Evolutionary conservation across 805 yeast species (phyloP).

Genomic region (Pichia manshurica): DNA sequence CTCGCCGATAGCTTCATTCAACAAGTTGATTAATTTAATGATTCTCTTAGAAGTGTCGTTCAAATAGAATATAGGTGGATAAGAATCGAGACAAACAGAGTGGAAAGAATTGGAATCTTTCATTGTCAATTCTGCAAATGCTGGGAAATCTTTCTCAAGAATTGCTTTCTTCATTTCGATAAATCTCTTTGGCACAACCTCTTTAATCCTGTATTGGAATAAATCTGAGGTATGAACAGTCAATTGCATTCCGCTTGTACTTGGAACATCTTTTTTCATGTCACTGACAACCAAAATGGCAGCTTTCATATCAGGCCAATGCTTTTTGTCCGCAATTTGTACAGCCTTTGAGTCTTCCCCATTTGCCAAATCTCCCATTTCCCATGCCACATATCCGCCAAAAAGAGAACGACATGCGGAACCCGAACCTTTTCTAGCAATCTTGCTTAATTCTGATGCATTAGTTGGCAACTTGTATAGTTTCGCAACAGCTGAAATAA

Average conservation of each 20-base stretch:
- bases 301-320: constrained; percentile 94
- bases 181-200: constrained; percentile 84
- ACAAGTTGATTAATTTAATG: constrained; percentile 69
- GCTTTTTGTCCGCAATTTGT: constrained; percentile 73
- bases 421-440: constrained; percentile 98
- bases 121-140: constrained; percentile 90
- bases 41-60: constrained; percentile 85
- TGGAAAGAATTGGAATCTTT: constrained; percentile 95
- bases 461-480: constrained; percentile 82
- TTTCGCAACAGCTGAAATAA: constrained; percentile 82
- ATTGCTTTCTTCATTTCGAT: constrained; percentile 78
- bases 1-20: constrained; percentile 63
- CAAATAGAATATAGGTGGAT: constrained; percentile 91
- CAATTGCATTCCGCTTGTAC: constrained; percentile 94
- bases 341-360: constrained; percentile 96
- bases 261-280: constrained; percentile 88
- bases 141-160: constrained; percentile 61
- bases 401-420: constrained; percentile 95
- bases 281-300: constrained; percentile 90
- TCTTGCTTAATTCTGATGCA: constrained; percentile 77
- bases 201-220: constrained; percentile 69
- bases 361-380: constrained; percentile 72
- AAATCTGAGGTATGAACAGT: constrained; percentile 87
- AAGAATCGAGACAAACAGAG: constrained; percentile 93
- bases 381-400: constrained; percentile 99